These are phyloP conservation scores for Trichoderma endophyticum DNA, from an alignment of 2,329 filamentous ascomycete species.

Conservation along the genomic window DNA sequence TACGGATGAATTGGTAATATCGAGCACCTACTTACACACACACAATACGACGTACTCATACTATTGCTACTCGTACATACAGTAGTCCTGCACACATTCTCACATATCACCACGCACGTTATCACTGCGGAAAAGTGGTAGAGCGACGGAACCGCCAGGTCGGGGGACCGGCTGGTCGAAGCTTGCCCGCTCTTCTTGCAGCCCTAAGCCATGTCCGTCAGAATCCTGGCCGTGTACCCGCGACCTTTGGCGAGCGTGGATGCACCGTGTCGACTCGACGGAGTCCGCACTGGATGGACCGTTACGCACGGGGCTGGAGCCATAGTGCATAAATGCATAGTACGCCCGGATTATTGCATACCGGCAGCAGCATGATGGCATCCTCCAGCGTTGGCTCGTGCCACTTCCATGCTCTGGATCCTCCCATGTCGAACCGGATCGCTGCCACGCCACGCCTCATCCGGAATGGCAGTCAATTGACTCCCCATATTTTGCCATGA, in stretches of 20 bases:
- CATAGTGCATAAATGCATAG: background rate
- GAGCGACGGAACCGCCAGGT: background rate
- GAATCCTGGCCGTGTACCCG: background rate
- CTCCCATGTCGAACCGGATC: conserved; percentile 15
- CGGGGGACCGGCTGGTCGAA: conserved; percentile 5
- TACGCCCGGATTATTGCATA: conserved; percentile 10
- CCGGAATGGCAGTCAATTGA: background rate
- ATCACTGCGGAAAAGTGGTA: background rate
- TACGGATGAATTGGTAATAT: background rate
- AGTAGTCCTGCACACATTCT: background rate
- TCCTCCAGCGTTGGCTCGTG: background rate
- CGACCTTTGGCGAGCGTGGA: background rate
- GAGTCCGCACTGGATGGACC: conserved; percentile 2
- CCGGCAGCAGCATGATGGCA: background rate
- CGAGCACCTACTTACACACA: background rate
- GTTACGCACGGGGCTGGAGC: conserved; percentile 5
- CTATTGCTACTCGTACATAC: background rate
- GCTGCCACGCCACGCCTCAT: conserved; percentile 11
- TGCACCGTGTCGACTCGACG: background rate
- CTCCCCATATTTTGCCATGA: conserved; percentile 17
- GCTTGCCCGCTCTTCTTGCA: conserved; percentile 6
- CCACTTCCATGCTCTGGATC: background rate
- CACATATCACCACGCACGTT: background rate
- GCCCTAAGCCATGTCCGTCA: conserved; percentile 14
- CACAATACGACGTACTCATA: background rate